Evolutionary conservation across 2,329 filamentous ascomycete genomes (phyloP).

Genomic region (Beauveria sp.): DNA sequence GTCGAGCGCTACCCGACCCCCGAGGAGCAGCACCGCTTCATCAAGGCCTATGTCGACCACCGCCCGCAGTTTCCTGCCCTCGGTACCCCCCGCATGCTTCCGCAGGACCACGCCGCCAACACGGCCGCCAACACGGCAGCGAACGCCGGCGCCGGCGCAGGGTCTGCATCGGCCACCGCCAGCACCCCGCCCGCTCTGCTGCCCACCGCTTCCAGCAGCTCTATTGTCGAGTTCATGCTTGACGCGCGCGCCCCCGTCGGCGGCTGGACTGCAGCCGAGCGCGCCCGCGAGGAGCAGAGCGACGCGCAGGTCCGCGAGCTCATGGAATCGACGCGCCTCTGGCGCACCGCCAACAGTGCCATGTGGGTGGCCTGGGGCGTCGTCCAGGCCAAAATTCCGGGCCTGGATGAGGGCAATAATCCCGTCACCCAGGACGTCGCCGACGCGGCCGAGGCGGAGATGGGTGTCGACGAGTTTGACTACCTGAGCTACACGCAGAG

Average conservation of each 20-base stretch:
- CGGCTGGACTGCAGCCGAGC: conserved; percentile 46
- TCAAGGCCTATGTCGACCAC: conserved; percentile 81
- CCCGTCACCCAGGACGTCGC: conserved; percentile 29
- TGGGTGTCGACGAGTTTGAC: conserved; percentile 73
- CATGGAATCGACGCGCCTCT: conserved; percentile 71
- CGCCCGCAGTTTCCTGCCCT: conserved; percentile 56
- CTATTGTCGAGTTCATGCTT: conserved; percentile 68
- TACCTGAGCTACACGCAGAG: conserved; percentile 90
- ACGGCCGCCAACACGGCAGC: conserved; percentile 19
- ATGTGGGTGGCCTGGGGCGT: conserved; percentile 96
- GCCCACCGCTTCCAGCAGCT: conserved; percentile 36
- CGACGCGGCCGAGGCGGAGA: conserved; percentile 36
- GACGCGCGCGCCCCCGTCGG: conserved; percentile 58
- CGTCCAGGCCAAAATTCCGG: conserved; percentile 83
- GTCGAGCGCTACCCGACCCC: conserved; percentile 63
- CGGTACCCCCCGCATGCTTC: conserved; percentile 42
- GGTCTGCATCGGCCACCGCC: not conserved
- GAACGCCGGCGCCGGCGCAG: conserved; percentile 15
- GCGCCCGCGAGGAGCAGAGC: conserved; percentile 51
- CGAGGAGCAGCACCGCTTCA: conserved; percentile 77
- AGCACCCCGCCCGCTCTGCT: conserved; percentile 25
- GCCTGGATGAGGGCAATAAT: conserved; percentile 42
- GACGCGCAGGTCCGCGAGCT: conserved; percentile 64
- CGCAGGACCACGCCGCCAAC: conserved; percentile 31
- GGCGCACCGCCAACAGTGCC: conserved; percentile 81